Conservation (phyloP, 2,329 filamentous ascomycete species). For the Pseudomassariella vexata region DNA sequence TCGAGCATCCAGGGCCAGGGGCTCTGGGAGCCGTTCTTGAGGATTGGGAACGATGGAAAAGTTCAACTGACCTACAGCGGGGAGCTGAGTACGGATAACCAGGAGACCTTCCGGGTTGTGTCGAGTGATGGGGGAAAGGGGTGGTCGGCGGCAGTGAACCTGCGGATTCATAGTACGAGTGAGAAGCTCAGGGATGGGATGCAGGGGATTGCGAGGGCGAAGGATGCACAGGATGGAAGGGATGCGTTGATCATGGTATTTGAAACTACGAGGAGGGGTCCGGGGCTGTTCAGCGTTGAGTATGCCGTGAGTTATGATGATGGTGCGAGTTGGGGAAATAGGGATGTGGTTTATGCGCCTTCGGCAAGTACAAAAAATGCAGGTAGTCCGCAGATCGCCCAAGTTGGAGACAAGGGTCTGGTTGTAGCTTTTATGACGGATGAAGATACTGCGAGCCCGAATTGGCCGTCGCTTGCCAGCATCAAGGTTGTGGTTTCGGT, state of each 20-base stretch:
- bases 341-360: constrained; percentile 26
- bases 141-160: constrained; percentile 25
- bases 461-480: constrained; percentile 34
- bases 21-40: constrained; percentile 38
- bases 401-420: constrained; percentile 25
- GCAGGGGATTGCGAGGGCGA: constrained; percentile 27
- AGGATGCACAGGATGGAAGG: constrained; percentile 19
- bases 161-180: constrained; percentile 24
- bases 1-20: constrained; percentile 20
- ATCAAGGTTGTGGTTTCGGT: constrained; percentile 16
- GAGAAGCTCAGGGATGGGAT: constrained; percentile 27
- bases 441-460: constrained; percentile 18
- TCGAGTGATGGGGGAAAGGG: constrained; percentile 29
- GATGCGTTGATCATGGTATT: constrained; percentile 32
- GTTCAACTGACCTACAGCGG: constrained; percentile 35
- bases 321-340: constrained; percentile 24
- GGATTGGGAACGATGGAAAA: constrained; percentile 26
- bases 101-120: constrained; percentile 33
- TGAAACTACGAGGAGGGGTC: constrained; percentile 26
- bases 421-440: constrained; percentile 32
- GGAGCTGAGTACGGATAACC: constrained; percentile 33
- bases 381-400: constrained; percentile 29
- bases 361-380: constrained; percentile 24
- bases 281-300: constrained; percentile 23
- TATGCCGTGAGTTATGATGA: constrained; percentile 31